Base-by-base conservation (phyloP, 1,284 basidiomycete genomes). In the Tilletiaria anomala region DNA sequence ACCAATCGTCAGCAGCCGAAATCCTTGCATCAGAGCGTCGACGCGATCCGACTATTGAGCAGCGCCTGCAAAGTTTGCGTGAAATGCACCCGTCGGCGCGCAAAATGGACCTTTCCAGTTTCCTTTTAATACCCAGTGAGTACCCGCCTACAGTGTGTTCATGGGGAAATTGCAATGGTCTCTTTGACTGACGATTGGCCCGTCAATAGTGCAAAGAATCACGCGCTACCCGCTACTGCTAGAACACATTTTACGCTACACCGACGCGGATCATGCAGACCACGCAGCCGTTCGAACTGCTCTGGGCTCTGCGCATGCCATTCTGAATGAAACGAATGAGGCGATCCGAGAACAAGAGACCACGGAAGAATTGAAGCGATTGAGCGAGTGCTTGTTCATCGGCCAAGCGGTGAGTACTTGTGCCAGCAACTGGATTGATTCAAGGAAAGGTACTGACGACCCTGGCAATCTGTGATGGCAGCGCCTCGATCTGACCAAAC, bases 191-290 rank as follows among this genome's bases (percentile, higher is more conserved):
- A 15, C 12, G 15, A 16, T 18, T 33, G 12, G 17, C 19, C 26
- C 26, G 17, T 40, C 29, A 38, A 17, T 33, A 87, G 84, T 94
- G 88, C 89, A 94, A 77, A 78, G 88, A 11, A 78, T 93, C 40
- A 91, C 88, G 1, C 74, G 85, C 45, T 94, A 93, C 63, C 88
- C 88, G 0, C 72, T 94, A 0, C 72, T 94, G 22, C 78, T 93
- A 50, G 78, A 78, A 42, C 83, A 87, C 24, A 83, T 94, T 48
- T 68, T 85, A 12, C 74, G 80, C 24, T 84, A 88, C 60, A 87
- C 85, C 1, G 76, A 80, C 18, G 62, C 69, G 0, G 75, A 75
- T 39, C 70, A 71, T 29, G n/a, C 29, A 16, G 65, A 88, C 54
- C 71, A 74, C 26, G 64, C 65, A 12, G 64, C 64, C 1, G 75